Evolutionary conservation across 1,284 basidiomycete species (phyloP), one percentile per base, ranked within the genome.

Genomic region (Veloporphyrellus conicus): DNA sequence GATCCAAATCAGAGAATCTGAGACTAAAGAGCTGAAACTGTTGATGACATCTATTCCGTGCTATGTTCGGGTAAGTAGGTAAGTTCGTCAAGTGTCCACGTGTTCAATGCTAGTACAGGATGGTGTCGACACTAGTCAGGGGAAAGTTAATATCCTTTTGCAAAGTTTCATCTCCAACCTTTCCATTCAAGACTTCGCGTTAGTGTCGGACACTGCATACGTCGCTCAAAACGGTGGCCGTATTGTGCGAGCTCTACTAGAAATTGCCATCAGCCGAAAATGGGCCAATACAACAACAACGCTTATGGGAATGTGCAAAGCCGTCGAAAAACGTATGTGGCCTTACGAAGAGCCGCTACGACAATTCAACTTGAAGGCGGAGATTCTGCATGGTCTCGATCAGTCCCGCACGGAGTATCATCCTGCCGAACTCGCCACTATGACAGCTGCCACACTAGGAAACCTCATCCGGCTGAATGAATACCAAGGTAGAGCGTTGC

Each of bases 131-230:
- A 89, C 84, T n/a, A 80, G 61, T 39, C 66, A 67, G 27, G 70
- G 89, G 44, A 99, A 99, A 73, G 93, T 96, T 68, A 99, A 97
- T 66, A 91, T 99, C 49, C 76, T 99, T 28, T 75, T 99, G 22
- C 96, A 99, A 70, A 88, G 84, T 4, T 90, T 84, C 67, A 92
- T 99, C 53, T 97, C 93, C 20, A 74, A 79, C 44, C 77, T 82
- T 19, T 76, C 75, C 37, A 75, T 98, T 20, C 90, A 97, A 52
- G 96, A 99, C 70, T 99, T 98, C 66, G 96, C 96, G 9, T 75
- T 99, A 43, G 88, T 99, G 2, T 99, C 95, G 0, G 96, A 99
- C 65, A 87, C 85, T 58, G 92, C 87, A 4, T 99, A 97, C 62
- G 90, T 85, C 33, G 89, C 90, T 25, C 91, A 93, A 60, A 99